These are phyloP conservation scores for Apiospora koreana DNA, from an alignment of 2,329 filamentous ascomycete genomes.

Conservation along the genomic window DNA sequence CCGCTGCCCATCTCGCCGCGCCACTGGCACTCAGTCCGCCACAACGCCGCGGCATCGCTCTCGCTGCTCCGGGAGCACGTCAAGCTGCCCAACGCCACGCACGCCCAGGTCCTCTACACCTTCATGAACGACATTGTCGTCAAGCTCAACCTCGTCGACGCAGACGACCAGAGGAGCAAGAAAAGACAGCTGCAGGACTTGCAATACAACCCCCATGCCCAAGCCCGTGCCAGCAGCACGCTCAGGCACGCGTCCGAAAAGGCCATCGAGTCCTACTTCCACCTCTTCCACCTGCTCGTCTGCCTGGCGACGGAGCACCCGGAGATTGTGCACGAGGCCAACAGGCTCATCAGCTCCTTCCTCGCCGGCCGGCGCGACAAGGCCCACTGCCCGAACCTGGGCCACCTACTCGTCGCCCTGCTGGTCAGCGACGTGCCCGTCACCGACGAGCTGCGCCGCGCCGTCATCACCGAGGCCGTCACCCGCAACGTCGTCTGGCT, in stretches of 20 bases:
- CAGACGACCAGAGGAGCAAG: constrained; percentile 23
- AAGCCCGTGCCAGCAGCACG: too few species aligned
- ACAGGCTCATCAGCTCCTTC: constrained; percentile 40
- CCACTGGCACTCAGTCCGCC: constrained; percentile 43
- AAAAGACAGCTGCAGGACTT: too few species aligned
- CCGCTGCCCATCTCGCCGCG: constrained; percentile 46
- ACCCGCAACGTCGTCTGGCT: constrained; percentile 54
- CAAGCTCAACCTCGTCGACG: constrained; percentile 43
- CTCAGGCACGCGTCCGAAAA: constrained; percentile 51
- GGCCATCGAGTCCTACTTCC: constrained; percentile 54
- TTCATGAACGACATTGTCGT: constrained; percentile 55
- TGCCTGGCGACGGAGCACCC: constrained; percentile 43
- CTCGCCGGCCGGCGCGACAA: constrained; percentile 41
- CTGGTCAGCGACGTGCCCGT: constrained; percentile 46
- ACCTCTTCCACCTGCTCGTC: constrained; percentile 51
- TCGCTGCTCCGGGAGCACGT: constrained; percentile 27
- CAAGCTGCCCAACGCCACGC: constrained; percentile 21
- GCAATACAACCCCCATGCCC: too few species aligned
- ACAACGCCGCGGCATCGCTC: constrained; percentile 28
- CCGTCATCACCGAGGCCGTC: constrained; percentile 50
- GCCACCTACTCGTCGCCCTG: constrained; percentile 47
- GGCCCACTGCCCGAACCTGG: constrained; percentile 45
- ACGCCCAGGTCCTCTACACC: constrained; percentile 40
- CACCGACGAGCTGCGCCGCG: constrained; percentile 38
- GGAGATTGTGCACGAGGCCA: constrained; percentile 39